Percentiles rank a stretch among this genome's conserved stretches.
Evolutionary conservation across 2,329 filamentous ascomycete genomes (phyloP).

Genomic region (Cladosporium austrohemisphaericum): DNA sequence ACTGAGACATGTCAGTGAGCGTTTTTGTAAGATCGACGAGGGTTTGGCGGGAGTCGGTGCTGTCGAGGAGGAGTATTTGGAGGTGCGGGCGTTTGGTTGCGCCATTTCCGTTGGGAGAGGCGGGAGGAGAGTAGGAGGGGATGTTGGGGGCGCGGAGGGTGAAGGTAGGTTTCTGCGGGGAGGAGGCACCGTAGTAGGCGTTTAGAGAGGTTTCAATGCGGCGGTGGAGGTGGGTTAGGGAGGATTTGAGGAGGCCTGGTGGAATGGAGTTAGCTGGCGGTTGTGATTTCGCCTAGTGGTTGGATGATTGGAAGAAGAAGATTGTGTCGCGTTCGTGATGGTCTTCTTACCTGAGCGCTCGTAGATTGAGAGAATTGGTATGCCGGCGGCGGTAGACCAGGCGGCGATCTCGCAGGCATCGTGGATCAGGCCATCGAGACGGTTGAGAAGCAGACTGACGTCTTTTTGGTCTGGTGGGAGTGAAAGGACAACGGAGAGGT

Average conservation of each 20-base stretch:
- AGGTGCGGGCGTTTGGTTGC: conserved; percentile 40
- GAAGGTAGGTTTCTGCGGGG: conserved; percentile 62
- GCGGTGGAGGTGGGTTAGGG: conserved; percentile 79
- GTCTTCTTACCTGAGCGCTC: conserved; percentile 72
- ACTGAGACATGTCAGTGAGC: conserved; percentile 89
- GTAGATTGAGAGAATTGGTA: conserved; percentile 83
- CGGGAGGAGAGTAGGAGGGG: conserved; percentile 51
- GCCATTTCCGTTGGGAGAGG: conserved; percentile 23
- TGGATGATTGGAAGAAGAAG: too few relatives aligned
- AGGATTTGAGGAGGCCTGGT: conserved; percentile 80
- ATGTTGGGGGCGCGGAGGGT: conserved; percentile 70
- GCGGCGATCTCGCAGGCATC: conserved; percentile 88
- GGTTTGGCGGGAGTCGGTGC: conserved; percentile 85
- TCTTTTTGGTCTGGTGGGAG: conserved; percentile 68
- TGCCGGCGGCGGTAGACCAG: conserved; percentile 88
- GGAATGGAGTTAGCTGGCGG: not conserved
- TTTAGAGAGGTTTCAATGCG: conserved; percentile 75
- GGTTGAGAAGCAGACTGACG: conserved; percentile 40
- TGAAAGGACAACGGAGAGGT: conserved; percentile 81
- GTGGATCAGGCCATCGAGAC: conserved; percentile 75
- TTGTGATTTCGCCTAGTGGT: too few relatives aligned
- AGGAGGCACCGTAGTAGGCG: conserved; percentile 74
- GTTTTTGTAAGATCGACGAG: conserved; percentile 95
- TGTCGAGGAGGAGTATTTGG: conserved; percentile 74
- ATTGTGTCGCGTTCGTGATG: not conserved